Evolutionary conservation across 2,329 filamentous ascomycete genomes (phyloP).

Genomic region (Pseudocercospora ulei): DNA sequence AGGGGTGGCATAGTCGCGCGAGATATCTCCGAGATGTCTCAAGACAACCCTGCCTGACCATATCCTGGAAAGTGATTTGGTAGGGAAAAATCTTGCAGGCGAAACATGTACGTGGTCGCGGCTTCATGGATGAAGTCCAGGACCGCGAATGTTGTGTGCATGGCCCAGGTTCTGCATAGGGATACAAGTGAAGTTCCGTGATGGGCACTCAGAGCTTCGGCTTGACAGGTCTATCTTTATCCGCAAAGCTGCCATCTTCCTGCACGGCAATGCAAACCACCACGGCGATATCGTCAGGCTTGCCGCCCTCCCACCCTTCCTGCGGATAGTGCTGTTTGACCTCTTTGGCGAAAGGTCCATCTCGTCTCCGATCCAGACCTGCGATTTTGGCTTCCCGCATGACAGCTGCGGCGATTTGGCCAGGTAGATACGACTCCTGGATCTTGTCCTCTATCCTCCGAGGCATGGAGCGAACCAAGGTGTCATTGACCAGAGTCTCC

Average conservation of each 20-base stretch:
- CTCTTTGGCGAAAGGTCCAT: slow-evolving; percentile 91
- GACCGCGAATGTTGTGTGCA: too few relatives aligned
- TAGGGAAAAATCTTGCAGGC: too few relatives aligned
- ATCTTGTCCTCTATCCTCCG: slow-evolving; percentile 24
- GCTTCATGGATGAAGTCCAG: too few relatives aligned
- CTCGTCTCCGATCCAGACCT: slow-evolving; percentile 67
- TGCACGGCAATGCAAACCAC: slow-evolving; percentile 70
- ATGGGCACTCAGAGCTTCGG: slow-evolving; percentile 27
- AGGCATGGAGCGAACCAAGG: slow-evolving; percentile 23
- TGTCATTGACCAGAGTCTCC: slow-evolving; percentile 30
- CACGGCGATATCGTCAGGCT: slow-evolving; percentile 90
- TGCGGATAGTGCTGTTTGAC: slow-evolving; percentile 78
- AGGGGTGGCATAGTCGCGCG: too few relatives aligned
- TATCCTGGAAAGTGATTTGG: too few relatives aligned
- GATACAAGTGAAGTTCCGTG: too few relatives aligned
- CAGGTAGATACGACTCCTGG: slow-evolving; percentile 56
- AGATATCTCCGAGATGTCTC: too few relatives aligned
- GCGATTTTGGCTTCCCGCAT: slow-evolving; percentile 74
- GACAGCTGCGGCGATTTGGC: slow-evolving; percentile 66
- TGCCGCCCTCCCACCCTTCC: slow-evolving; percentile 82
- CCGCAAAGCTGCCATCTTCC: slow-evolving; percentile 34
- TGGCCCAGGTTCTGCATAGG: slow-evolving; percentile 1
- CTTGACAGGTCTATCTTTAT: slow-evolving; percentile 26
- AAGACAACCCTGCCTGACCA: too few relatives aligned
- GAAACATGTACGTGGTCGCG: too few relatives aligned